A percentile compares a stretch with the other conserved stretches of the same genome.
These are phyloP conservation scores for Bryoerythrophyllum caledonicum DNA, from an alignment of 225 moss, liverwort and hornwort species.

Conservation along the genomic window DNA sequence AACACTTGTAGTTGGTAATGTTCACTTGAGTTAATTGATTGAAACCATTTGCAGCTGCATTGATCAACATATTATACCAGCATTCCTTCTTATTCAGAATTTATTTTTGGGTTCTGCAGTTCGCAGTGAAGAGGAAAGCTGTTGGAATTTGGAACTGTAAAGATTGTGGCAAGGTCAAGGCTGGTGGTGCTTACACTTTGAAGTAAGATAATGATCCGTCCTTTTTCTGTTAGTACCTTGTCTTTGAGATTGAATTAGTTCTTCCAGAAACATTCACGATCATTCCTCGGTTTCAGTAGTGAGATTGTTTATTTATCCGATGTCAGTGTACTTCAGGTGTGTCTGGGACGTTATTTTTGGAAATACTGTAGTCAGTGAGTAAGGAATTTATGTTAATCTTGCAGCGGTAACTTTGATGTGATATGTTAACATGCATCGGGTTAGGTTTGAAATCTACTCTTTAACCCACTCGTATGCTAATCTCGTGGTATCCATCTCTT, in stretches of 20 bases:
- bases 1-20: no score
- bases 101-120: conserved; percentile 25
- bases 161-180: conserved; percentile 65
- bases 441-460: background rate
- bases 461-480: background rate
- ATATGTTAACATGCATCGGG: background rate
- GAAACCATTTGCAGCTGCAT: no score
- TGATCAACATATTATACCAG: no score
- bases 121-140: conserved; percentile 66
- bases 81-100: background rate
- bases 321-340: background rate
- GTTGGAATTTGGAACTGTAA: conserved; percentile 69
- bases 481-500: background rate
- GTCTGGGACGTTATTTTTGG: background rate
- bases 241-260: background rate
- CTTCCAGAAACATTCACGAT: background rate
- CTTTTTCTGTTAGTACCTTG: background rate
- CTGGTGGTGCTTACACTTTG: conserved; percentile 61
- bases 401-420: background rate
- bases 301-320: background rate
- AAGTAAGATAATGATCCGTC: conserved; percentile 35
- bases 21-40: no score
- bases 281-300: background rate
- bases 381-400: background rate
- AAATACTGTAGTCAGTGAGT: background rate